Base-by-base conservation (phyloP, 2,329 filamentous ascomycete genomes). In the Fusarium sp. region DNA sequence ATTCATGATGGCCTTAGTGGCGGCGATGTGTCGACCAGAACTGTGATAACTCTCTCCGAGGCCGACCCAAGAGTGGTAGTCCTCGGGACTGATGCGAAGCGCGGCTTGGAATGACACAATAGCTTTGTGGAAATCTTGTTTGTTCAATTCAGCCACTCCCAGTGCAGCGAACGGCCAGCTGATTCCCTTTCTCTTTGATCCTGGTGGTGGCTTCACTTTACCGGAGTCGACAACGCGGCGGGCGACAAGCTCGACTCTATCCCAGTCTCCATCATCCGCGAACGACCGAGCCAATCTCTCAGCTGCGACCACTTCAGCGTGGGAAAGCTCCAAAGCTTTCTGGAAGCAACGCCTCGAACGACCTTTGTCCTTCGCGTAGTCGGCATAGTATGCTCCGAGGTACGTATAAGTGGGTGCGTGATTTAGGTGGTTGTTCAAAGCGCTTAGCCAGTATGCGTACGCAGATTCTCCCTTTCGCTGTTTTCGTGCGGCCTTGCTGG, bases 1-100 rank as follows among this genome's bases (percentile, higher is more conserved):
- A 75, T 97, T 92, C 34, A 92, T 84, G 70, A 98, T 96, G 1
- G 96, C 94, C 75, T 96, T 95, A 5, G 92, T 93, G 1, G 96
- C 95, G n/a, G 96, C 95, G 62, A 97, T 92, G 75, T 97, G 97
- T 66, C 95, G 87, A 11, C 96, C 95, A 16, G 94, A 97, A 72
- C 92, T 96, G 77, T 97, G 92, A 75, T 99, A 99, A 75, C 94
- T 97, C 80, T 99, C 96, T n/a, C 95, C 96, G 2, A 99, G 85
- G 1, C 96, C 96, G 26, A 99, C 92, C 89, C 95, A 99, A 0
- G 93, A 97, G 80, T 99, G 92, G 75, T 98, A 98, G 78, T 98
- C 93, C 41, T 90, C 84, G 0, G 94, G 93, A 3, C 89, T 88
- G 47, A 97, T 92, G 54, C 95, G 87, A 34, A 99, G 83, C 12